These are phyloP conservation scores for Euphorbia pulcherrima DNA, from an alignment of 345 rosid genomes.

Conservation along the genomic window DNA sequence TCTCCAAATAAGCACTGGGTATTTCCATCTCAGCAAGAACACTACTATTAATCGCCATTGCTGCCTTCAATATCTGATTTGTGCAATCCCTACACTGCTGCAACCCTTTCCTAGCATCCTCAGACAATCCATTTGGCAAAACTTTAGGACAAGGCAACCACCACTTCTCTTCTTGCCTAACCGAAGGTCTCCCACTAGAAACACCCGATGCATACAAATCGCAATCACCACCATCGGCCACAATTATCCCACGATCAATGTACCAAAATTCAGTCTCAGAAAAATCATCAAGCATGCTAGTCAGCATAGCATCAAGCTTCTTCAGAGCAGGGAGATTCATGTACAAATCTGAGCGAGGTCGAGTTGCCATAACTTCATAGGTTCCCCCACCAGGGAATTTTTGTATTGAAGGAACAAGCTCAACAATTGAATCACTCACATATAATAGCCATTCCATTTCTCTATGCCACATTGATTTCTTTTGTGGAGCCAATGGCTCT, in stretches of 20 bases:
- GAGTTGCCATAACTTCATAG: conserved; percentile 83
- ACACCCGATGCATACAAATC: conserved; percentile 42
- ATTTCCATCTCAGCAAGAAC: conserved; percentile 93
- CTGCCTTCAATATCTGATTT: conserved; percentile 91
- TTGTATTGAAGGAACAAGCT: conserved; percentile 88
- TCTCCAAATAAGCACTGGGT: conserved; percentile 76
- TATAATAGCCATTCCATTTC: conserved; percentile 96
- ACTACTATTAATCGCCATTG: conserved; percentile 89
- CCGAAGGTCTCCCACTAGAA: conserved; percentile 55
- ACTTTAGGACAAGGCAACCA: conserved; percentile 88
- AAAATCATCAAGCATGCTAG: conserved; percentile 73
- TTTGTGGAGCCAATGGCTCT: conserved; percentile 75
- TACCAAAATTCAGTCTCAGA: conserved; percentile 76
- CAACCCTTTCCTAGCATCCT: conserved; percentile 67
- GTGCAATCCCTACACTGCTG: conserved; percentile 87
- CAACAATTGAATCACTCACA: conserved; percentile 92
- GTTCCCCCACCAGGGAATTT: conserved; percentile 91
- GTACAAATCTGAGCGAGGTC: conserved; percentile 81
- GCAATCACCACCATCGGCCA: conserved; percentile 53
- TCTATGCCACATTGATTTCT: conserved; percentile 88
- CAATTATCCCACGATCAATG: conserved; percentile 76
- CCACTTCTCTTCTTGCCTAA: conserved; percentile 96
- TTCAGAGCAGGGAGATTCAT: conserved; percentile 91
- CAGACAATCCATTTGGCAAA: conserved; percentile 68
- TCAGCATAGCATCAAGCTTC: conserved; percentile 93